Base-by-base conservation (phyloP, 2,329 filamentous ascomycete species). In the Talaromyces sp. region DNA sequence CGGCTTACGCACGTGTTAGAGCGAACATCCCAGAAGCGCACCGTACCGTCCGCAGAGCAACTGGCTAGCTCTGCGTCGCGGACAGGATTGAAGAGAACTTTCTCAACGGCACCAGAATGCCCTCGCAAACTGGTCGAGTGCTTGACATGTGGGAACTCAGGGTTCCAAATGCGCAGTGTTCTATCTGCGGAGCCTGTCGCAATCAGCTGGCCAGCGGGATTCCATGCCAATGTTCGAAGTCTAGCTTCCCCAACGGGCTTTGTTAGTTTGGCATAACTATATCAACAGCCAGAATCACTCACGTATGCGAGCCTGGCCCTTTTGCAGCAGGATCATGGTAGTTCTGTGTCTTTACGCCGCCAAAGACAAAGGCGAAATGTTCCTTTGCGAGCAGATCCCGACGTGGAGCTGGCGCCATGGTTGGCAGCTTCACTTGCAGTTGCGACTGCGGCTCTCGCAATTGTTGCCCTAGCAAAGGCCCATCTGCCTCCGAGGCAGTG, bases 151-250 rank as follows among this genome's bases (percentile, higher is more conserved):
- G 77, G 72, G 48, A 77, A 73, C 52, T 80, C 77, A 0, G 77
- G 77, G 58, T 99, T 96, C 93, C 94, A 99, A 60, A 99, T 86
- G n/a, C 91, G 87, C 40, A 99, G 80, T 0, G 86, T 87, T 48
- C 93, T 92, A 74, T 97, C 89, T 8, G 93, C 90, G 2, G 90
- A 89, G 2, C 91, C 91, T 0, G 92, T 95, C 0, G 93, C 93
- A 55, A 97, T 86, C 54, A 94, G 79, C 8, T 85, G 88, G 30
- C 93, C 91, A 0, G 90, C 79, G 0, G 92, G 90, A 60, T 93
- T 96, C 93, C 93, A 97, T 35, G 89, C 87, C 60, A 97, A 86
- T 1, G 88, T 87, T 36, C 89, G 86, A 51, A 95, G 80, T 58
- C 87, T 91, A 49, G 52, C 29, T 17, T 35, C 24, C 24, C 24